Base-by-base conservation (phyloP, 345 rosid species). In the Salix koriyanagi region DNA sequence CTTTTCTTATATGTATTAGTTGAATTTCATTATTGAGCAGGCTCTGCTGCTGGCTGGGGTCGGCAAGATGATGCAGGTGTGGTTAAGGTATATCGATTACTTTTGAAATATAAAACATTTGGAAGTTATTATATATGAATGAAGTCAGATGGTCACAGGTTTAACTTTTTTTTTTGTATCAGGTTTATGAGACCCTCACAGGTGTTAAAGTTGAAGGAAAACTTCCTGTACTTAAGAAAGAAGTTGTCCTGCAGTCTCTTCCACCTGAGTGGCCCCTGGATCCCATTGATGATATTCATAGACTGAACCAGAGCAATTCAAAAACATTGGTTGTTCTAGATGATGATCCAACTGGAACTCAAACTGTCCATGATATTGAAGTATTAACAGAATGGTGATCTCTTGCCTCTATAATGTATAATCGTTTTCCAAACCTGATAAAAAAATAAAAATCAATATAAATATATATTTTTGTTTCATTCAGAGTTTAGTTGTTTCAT, bases 331-430 rank as follows among this genome's bases (percentile, higher is more conserved):
- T 92, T 71, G 99, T 95, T 78, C 91, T 95, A 80, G 99, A 95
- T 83, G 99, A 95, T 82, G 99, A 95, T 83, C 97, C 99, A 78
- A 92, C 99, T 37, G 97, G 99, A 83, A 95, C 99, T 68, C 99
- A 95, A 85, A 95, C 99, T n/a, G 97, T 95, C 85, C 96, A 92
- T 79, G 93, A 89, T 54, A 90, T 92, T 75, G 99, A 95, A 87
- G 99, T 95, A 74, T 81, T 95, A 78, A 95, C 97, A 48, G 99
- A 95, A 91, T 95, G 99, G 97, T 94, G 78, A 85, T 79, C 46
- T 79, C 79, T 71, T 62, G 56, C 23, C 50, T 70, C 30, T 67
- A 28, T 25, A 34, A 66, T 77, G 25, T 73, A 15, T 41, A 23
- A 58, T 23, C 67, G 11, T 48, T 60, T 71, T 61, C 16, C 39